Conservation (phyloP, 2,329 filamentous ascomycete species). For the Laburnicola sp. region DNA sequence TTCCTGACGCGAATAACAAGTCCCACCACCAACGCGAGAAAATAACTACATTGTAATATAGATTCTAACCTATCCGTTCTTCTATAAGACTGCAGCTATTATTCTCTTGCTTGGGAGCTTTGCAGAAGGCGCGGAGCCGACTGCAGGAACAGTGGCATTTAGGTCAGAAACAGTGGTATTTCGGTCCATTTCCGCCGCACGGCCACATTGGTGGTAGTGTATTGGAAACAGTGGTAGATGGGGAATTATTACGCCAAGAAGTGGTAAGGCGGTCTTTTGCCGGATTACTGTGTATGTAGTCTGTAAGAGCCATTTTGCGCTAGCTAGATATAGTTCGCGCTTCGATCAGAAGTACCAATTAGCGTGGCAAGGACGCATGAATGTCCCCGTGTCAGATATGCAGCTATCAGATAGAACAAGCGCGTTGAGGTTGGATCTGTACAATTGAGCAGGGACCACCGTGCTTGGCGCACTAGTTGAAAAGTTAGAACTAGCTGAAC, state of each 20-base stretch:
- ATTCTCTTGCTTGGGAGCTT: neutral
- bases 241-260: conserved; percentile 7
- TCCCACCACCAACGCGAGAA: conserved; percentile 1
- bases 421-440: too few relatives aligned
- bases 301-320: too few relatives aligned
- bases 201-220: conserved; percentile 14
- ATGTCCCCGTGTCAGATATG: too few relatives aligned
- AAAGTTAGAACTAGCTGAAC: too few relatives aligned
- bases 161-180: conserved; percentile 8
- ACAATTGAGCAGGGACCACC: too few relatives aligned
- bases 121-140: conserved; percentile 2
- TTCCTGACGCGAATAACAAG: conserved; percentile 6
- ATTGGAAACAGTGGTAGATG: conserved; percentile 11
- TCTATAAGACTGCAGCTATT: conserved; percentile 3
- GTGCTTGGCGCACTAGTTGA: too few relatives aligned
- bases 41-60: conserved; percentile 3
- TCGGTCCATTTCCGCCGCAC: conserved; percentile 3
- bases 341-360: too few relatives aligned
- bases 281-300: too few relatives aligned
- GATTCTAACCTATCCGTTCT: conserved; percentile 5
- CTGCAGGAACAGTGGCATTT: conserved; percentile 3
- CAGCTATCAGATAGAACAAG: too few relatives aligned
- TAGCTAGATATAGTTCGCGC: too few relatives aligned
- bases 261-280: conserved; percentile 10
- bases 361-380: too few relatives aligned